phyloP scores from a whole-genome alignment of 225 moss, liverwort and hornwort genomes.

The Sphagnum tenellum region DNA sequence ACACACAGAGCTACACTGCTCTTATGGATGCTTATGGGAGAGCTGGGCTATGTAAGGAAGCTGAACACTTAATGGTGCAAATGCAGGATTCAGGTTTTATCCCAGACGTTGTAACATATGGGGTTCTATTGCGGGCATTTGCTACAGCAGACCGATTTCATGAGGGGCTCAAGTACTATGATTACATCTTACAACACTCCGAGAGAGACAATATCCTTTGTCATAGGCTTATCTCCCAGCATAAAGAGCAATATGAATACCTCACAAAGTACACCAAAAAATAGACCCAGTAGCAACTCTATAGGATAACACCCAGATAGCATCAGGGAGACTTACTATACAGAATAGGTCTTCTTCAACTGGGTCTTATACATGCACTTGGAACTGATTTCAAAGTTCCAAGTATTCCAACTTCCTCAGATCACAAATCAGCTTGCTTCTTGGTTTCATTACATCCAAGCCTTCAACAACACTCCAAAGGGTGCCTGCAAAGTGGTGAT shows the following conservation, averaged over 20 bases:
- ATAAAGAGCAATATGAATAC: conserved; percentile 40
- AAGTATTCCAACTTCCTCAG: too few relatives aligned
- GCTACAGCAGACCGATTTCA: conserved; percentile 69
- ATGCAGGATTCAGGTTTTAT: conserved; percentile 75
- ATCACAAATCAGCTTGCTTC: too few relatives aligned
- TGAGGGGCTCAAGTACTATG: conserved; percentile 72
- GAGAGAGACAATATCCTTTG: conserved; percentile 45
- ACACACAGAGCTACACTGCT: conserved; percentile 82
- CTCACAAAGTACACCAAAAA: conserved; percentile 8
- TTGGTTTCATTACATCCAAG: too few relatives aligned
- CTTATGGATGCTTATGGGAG: conserved; percentile 85
- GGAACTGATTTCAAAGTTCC: too few relatives aligned
- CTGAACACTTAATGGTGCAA: conserved; percentile 46
- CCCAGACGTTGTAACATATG: conserved; percentile 66
- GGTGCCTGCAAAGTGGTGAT: too few relatives aligned
- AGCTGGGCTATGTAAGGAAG: conserved; percentile 69
- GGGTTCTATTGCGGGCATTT: conserved; percentile 70
- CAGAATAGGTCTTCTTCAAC: too few relatives aligned
- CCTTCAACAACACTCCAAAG: too few relatives aligned
- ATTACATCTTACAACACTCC: conserved; percentile 46
- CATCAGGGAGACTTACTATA: too few relatives aligned
- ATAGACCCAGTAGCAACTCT: too few relatives aligned
- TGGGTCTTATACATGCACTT: too few relatives aligned
- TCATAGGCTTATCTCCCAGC: conserved; percentile 48
- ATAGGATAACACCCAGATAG: too few relatives aligned